phyloP scores from a whole-genome alignment of 805 yeast genomes.

The Starmerella stellata region DNA sequence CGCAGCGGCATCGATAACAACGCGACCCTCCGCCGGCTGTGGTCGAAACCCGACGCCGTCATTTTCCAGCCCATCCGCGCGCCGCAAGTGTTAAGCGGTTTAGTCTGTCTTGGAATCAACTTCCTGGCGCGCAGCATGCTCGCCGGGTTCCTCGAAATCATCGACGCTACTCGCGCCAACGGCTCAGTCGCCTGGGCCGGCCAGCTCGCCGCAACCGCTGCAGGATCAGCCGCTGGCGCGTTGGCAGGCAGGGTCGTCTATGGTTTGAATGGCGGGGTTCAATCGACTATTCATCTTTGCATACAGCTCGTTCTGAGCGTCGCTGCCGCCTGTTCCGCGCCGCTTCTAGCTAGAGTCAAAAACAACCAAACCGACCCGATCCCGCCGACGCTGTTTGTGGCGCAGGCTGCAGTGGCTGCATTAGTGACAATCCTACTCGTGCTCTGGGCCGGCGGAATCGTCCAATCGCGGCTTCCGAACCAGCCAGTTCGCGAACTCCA shows the following conservation, averaged over 20 bases:
- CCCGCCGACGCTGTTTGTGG: slow-evolving; percentile 5
- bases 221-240: slow-evolving; percentile 11
- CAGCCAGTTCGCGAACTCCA: slow-evolving; percentile 4
- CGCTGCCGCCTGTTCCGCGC: slow-evolving; percentile 2
- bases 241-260: slow-evolving; percentile 12
- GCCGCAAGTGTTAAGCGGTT: slow-evolving; percentile 12
- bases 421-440: slow-evolving; percentile 1
- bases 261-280: slow-evolving; percentile 13
- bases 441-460: slow-evolving; percentile 5
- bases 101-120: slow-evolving; percentile 13
- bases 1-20: slow-evolving; percentile 16
- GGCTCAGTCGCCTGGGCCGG: slow-evolving; percentile 6
- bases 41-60: slow-evolving; percentile 17
- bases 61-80: slow-evolving; percentile 14
- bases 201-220: slow-evolving; percentile 9
- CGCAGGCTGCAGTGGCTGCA: slow-evolving; percentile 5
- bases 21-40: slow-evolving; percentile 17
- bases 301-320: slow-evolving; percentile 5
- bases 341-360: slow-evolving; percentile 2
- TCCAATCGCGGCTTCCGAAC: slow-evolving; percentile 4
- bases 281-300: not conserved
- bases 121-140: slow-evolving; percentile 11
- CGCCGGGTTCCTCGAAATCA: slow-evolving; percentile 13
- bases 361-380: too few species aligned
- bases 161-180: slow-evolving; percentile 11